These are phyloP conservation scores for Arabidopsis suecica DNA, from an alignment of 345 rosid genomes.

Conservation along the genomic window DNA sequence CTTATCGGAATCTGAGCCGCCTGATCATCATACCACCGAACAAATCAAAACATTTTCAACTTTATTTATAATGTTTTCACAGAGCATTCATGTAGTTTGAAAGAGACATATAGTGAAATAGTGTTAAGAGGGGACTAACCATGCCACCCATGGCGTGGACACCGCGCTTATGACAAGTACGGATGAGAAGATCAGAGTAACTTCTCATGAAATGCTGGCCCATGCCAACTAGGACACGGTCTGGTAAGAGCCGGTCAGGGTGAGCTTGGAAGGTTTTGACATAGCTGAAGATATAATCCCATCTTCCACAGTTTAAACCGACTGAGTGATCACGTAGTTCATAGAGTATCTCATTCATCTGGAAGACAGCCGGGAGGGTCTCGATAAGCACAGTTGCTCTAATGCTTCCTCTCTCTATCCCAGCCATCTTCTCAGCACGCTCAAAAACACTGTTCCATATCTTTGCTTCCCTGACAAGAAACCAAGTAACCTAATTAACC, in stretches of 20 bases:
- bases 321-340: conserved; percentile 87
- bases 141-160: conserved; percentile 99
- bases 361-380: conserved; percentile 91
- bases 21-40: conserved; percentile 50
- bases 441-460: conserved; percentile 93
- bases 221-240: conserved; percentile 87
- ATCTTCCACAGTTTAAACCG: conserved; percentile 91
- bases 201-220: conserved; percentile 92
- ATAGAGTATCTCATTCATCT: conserved; percentile 90
- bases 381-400: conserved; percentile 87
- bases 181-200: conserved; percentile 89
- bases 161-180: conserved; percentile 83
- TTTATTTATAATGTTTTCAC: background rate
- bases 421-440: conserved; percentile 81
- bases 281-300: conserved; percentile 97
- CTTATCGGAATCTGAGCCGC: conserved; percentile 94
- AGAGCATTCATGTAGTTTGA: background rate
- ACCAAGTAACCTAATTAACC: background rate
- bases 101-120: background rate
- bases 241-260: conserved; percentile 78
- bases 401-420: conserved; percentile 86
- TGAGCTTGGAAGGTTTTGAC: conserved; percentile 93
- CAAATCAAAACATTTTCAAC: background rate
- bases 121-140: conserved; percentile 51
- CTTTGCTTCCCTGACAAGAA: conserved; percentile 80